Evolutionary conservation across 75 land plant genomes (phyloP), one percentile per base, ranked within the genome.

Genomic region (Pinus albicaulis): DNA sequence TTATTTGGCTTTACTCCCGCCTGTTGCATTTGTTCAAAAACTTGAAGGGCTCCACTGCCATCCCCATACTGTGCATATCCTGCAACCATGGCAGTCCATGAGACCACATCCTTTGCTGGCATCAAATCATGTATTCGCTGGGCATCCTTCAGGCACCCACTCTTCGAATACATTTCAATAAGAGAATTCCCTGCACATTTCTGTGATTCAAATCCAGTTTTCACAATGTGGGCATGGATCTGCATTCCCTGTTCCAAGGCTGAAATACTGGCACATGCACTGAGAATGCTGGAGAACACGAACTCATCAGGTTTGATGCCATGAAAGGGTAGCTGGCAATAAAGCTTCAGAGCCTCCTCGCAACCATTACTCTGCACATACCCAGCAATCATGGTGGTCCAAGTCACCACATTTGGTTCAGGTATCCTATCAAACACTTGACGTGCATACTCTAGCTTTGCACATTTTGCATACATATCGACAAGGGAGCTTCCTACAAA

Each of bases 371-470:
- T 26, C 28, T 85, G 85, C 2, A 82, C 75, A 55, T 88, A 90
- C 74, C 98, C 95, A 65, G 71, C 84, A 31, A 95, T 93, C 86
- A 95, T 71, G 20, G 92, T 88, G 72, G 82, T 86, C 98, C 98
- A 95, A 20, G 93, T 83, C 31, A 93, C 91, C 24, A 93, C 88
- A 80, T 89, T 91, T 20, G 76, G 80, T 24, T 71, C 78, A 0
- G 87, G 87, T 86, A 91, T 84, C 80, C 72, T 87, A 55, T 93
- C 87, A 64, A 95, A 95, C 77, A 86, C 36, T 44, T 78, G 70
- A 53, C 83, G 76, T 1, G 96, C 91, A 68, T 84, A 87, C 22
- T 56, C 59, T 28, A 95, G 20, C 41, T 61, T 76, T 20, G 87
- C 87, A 73, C 93, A 89, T 62, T 93, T 92, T 13, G 84, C 78